A percentile compares a stretch with the other conserved stretches of the same genome.
phyloP scores from a whole-genome alignment of 805 yeast species.

The Brettanomyces nanus region DNA sequence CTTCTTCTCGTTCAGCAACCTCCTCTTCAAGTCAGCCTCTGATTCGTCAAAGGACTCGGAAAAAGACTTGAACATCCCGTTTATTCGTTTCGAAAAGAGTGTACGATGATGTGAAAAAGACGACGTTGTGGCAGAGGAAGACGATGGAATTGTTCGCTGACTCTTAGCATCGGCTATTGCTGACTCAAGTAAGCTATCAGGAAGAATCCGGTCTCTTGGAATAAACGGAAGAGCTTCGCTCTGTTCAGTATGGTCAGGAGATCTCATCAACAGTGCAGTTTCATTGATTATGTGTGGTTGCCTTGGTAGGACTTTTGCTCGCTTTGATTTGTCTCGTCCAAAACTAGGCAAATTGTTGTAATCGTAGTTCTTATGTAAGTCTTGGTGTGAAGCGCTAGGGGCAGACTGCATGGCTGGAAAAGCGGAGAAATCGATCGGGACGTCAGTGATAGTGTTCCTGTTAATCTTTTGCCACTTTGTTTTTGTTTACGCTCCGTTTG shows the following conservation, averaged over 20 bases:
- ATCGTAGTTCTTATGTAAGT: constrained; percentile 1
- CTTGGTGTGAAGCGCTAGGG: no score
- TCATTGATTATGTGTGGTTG: background rate
- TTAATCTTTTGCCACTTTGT: no score
- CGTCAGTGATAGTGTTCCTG: no score
- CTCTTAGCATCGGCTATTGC: constrained; percentile 1
- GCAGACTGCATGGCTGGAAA: no score
- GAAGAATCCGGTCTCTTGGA: background rate
- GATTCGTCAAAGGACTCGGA: background rate
- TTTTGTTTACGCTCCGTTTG: no score
- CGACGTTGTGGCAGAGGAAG: background rate
- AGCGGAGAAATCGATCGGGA: no score
- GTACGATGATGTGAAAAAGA: background rate
- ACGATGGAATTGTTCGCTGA: background rate
- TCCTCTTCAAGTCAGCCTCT: background rate
- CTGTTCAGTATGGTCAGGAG: background rate
- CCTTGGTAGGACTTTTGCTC: background rate
- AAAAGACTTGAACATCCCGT: constrained; percentile 3
- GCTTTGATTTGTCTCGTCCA: background rate
- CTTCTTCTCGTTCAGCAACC: background rate
- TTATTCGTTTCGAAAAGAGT: constrained; percentile 2
- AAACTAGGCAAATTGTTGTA: constrained; percentile 1
- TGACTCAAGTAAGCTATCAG: background rate
- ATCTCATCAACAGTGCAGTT: background rate
- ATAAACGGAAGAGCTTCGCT: background rate